Percentiles rank a stretch among this genome's conserved stretches.
Evolutionary conservation across 345 rosid genomes (phyloP).

Genomic region (Populus deltoides): DNA sequence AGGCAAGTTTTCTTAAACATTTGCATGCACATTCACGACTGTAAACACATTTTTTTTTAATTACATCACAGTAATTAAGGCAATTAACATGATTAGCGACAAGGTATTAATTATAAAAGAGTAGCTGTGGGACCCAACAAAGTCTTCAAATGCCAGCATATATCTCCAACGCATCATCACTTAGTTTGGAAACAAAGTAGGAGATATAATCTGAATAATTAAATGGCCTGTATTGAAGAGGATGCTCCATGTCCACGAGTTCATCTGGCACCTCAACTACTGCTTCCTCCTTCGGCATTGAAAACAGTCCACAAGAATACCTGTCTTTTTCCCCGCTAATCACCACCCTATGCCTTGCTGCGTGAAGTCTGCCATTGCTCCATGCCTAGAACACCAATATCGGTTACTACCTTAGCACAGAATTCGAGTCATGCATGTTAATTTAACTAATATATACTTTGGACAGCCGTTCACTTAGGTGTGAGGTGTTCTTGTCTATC

Average conservation of each 20-base stretch:
- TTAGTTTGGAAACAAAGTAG: constrained; percentile 32
- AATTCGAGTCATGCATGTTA: no score
- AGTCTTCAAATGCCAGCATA: constrained; percentile 33
- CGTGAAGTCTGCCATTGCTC: constrained; percentile 53
- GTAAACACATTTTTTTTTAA: background rate
- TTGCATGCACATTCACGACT: background rate
- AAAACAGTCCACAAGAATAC: constrained; percentile 42
- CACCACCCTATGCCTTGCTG: constrained; percentile 50
- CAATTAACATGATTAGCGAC: background rate
- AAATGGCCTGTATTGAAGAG: constrained; percentile 46
- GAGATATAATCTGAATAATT: constrained; percentile 39
- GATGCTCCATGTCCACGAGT: constrained; percentile 47
- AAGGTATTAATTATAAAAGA: background rate
- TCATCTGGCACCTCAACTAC: constrained; percentile 30
- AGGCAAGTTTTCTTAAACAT: background rate
- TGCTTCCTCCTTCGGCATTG: constrained; percentile 38
- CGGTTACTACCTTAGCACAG: background rate
- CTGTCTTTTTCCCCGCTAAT: constrained; percentile 38
- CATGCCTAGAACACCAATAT: constrained; percentile 33
- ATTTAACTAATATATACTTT: no score
- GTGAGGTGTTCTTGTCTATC: no score
- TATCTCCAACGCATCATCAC: constrained; percentile 42
- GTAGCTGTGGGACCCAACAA: background rate
- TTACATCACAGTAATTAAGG: no score
- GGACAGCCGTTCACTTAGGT: no score